These are phyloP conservation scores for Musa acuminata DNA, from an alignment of 176 grass and related monocot genomes.

Conservation along the genomic window DNA sequence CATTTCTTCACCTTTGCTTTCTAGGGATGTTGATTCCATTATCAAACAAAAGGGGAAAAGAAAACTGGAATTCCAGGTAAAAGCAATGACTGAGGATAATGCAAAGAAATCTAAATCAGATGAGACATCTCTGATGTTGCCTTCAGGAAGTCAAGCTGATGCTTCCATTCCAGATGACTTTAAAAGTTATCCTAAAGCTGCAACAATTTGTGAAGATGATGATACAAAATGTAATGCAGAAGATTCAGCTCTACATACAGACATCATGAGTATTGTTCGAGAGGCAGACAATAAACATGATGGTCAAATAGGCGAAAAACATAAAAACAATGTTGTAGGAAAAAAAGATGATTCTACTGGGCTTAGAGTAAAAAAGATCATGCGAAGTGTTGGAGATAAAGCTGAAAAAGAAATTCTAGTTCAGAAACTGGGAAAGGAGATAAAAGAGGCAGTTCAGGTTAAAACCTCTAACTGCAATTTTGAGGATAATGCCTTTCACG, in stretches of 20 bases:
- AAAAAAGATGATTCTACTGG: conserved; percentile 51
- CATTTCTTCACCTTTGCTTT: conserved; percentile 20
- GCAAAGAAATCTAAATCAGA: conserved; percentile 38
- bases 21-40: conserved; percentile 29
- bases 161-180: conserved; percentile 18
- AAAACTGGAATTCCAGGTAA: conserved; percentile 16
- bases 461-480: conserved; percentile 31
- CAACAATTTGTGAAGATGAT: conserved; percentile 25
- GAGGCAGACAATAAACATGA: conserved; percentile 38
- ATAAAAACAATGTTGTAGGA: conserved; percentile 25
- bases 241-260: conserved; percentile 31
- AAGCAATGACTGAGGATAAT: conserved; percentile 21
- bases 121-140: conserved; percentile 15
- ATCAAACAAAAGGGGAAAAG: conserved; percentile 3
- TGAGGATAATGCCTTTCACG: conserved; percentile 61
- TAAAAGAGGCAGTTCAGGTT: conserved; percentile 50
- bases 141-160: conserved; percentile 17
- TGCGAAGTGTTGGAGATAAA: conserved; percentile 52
- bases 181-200: conserved; percentile 23
- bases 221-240: conserved; percentile 23
- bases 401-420: conserved; percentile 53
- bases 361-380: conserved; percentile 85
- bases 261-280: conserved; percentile 89
- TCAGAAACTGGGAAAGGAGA: conserved; percentile 77
- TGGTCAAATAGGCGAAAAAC: conserved; percentile 39